Evolutionary conservation across 495 filamentous ascomycete species (phyloP), one percentile per base, ranked within the genome.

Genomic region (Daldinia grandis): DNA sequence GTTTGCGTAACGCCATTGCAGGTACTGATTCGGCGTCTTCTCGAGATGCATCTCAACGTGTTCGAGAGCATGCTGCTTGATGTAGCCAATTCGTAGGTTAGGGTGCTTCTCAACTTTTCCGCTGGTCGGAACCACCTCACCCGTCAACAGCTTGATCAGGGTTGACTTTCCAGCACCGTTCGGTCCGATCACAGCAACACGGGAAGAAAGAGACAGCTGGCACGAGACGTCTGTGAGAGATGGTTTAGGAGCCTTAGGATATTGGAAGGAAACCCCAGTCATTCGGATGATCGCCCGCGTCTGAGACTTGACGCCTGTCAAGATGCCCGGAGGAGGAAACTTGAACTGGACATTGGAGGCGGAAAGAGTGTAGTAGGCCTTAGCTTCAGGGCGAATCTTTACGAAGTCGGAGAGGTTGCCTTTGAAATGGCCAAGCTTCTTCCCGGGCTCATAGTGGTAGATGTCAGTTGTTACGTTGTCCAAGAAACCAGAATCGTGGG

Each of bases 31-130:
- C 8, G 95, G 95, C 4, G 95, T 99, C 87, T 98, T 98, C 79
- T 99, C 95, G 71, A 99, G 86, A 76, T 99, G 95, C 95, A 97
- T 96, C 82, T 98, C 94, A 10, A 99, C 95, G 87, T 98, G 95
- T 84, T 99, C 95, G 10, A 99, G 87, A 19, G 96, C 97, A 78
- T 98, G 96, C 82, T 99, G 96, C 84, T 98, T 97, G 86, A 98
- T 97, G 85, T 98, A 98, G 51, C 96, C 96, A 75, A 99, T 97
- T 85, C 96, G 96, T 56, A 99, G 81, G 77, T 98, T 98, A 74
- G 96, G 96, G 77, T 99, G 96, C 84, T 98, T 98, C 85, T 98
- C 94, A 7, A 99, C 95, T 80, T 88, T 93, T 51, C 96, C 96
- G 25, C 78, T 76, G 69, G 94, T 92, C 1, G 96, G 95, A 68